Base-by-base conservation (phyloP, 805 yeast genomes). In the Myxozyma kluyveri region DNA sequence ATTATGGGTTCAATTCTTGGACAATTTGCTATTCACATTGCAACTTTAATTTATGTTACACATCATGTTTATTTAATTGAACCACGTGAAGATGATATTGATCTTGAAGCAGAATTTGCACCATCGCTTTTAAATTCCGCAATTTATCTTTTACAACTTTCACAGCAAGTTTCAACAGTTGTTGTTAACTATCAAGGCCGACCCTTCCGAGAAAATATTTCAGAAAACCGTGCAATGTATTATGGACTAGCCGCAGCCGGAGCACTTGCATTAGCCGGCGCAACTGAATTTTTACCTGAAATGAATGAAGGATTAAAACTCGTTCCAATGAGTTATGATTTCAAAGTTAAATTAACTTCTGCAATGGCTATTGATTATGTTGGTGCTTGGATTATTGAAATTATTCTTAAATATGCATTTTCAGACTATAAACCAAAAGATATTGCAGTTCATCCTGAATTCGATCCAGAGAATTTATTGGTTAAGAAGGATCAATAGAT, bases 1-100 rank as follows among this genome's bases (percentile, higher is more conserved):
- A 93, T 90, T 64, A 93, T 93, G 96, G 99, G 99, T 1, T 91
- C 98, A 1, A 90, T 93, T 61, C 74, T 93, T 57, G 95, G 96
- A 41, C 99, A 93, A 72, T 93, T 93, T 77, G 96, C 96, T 14
- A 81, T 93, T 61, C 99, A 93, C 67, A 83, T 93, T 61, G 70
- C 75, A 42, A 81, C 96, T 2, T 78, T 93, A 72, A 72, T 93
- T 54, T 88, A 88, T 67, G 81, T 93, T 60, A 86, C 96, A 10
- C 69, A 75, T 44, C 95, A 87, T 70, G 90, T 89, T 41, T 89
- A 90, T 70, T 77, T 78, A 54, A 72, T 88, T 57, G 99, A 93
- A 71, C 98, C 99, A 71, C 83, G 96, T 72, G 93, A 82, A 68
- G 95, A 93, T 26, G 82, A 83, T 64, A 77, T 88, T 57, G 98